Evolutionary conservation across 2,329 filamentous ascomycete genomes (phyloP), one percentile per base, ranked within the genome.

Genomic region (Beauveria pseudobassiana): DNA sequence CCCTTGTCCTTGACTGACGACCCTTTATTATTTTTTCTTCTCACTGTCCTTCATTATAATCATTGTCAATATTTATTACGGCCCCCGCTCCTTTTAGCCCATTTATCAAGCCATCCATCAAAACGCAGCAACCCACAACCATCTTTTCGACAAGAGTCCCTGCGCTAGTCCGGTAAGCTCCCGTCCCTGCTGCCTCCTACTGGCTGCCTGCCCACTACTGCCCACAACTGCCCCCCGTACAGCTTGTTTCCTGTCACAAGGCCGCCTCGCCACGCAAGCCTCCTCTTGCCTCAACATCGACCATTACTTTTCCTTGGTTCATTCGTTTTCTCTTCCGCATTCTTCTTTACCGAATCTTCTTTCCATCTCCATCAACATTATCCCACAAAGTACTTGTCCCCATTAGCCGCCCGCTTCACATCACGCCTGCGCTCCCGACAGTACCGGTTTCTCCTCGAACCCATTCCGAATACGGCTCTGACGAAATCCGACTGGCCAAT

Each of bases 161-260:
- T 30, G 26, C 54, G n/a, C 28, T 40, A 57, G 20, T 14, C 54
- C 6, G 16, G 10, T 26, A 22, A 34, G 42, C 28, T 38, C 45
- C 30, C 18, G 26, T 58, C 20, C 43, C 45, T 45, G 34, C 9
- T 43, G 9, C 55, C 45, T 59, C 20, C 20, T 48, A 59, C 48
- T 45, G 48, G 38, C 28, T 38, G 55, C 46, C 48, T 6, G 34
- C 40, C 40, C 49, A 60, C 57, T 59, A 28, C 49, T 46, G 49
- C 49, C 57, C 34, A 38, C 34, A 16, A 38, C 34, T 38, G 34
- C 34, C 34, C 22, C 26, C 57, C 57, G 20, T 60, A 38, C 10
- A 40, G 40, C 57, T 46, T 38, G 57, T 60, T 59, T 60, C 57
- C 57, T 60, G 57, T 61, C 59, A 61, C 59, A 61, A 61, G 58